These are phyloP conservation scores for Mucor mucedo DNA, from an alignment of 371 early-diverging fungal genomes.

Conservation along the genomic window DNA sequence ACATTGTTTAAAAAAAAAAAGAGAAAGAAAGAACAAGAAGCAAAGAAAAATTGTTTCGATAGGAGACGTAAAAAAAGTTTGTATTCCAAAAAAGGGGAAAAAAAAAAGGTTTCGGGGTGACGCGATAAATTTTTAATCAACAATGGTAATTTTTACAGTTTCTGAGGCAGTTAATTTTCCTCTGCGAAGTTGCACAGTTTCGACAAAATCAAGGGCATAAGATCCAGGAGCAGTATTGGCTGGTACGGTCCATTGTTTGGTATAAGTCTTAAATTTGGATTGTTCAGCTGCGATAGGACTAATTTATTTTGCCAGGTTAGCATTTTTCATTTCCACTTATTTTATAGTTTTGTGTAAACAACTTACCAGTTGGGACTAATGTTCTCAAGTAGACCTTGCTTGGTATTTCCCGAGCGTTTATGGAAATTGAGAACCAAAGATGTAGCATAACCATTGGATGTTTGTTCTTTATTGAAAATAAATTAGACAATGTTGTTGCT, in stretches of 20 bases:
- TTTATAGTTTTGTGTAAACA: neutral
- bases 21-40: too few relatives aligned
- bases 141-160: conserved; percentile 47
- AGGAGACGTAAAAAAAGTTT: conserved; percentile 4
- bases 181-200: conserved; percentile 45
- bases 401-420: conserved; percentile 29
- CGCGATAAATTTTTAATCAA: conserved; percentile 27
- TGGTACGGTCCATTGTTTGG: conserved; percentile 57
- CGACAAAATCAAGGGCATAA: conserved; percentile 55
- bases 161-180: conserved; percentile 39
- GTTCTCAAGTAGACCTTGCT: conserved; percentile 11
- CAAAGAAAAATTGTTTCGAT: neutral
- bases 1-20: conserved; percentile 10
- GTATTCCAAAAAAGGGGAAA: neutral
- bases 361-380: conserved; percentile 18
- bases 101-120: neutral
- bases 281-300: conserved; percentile 45
- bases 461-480: conserved; percentile 19
- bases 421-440: conserved; percentile 31
- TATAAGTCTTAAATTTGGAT: conserved; percentile 43
- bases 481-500: neutral
- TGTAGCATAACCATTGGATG: conserved; percentile 29
- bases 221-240: conserved; percentile 57
- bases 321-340: too few relatives aligned
- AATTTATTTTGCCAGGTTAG: neutral